phyloP scores from a whole-genome alignment of 2,329 filamentous ascomycete species.

The Nigrograna mackinnonii region DNA sequence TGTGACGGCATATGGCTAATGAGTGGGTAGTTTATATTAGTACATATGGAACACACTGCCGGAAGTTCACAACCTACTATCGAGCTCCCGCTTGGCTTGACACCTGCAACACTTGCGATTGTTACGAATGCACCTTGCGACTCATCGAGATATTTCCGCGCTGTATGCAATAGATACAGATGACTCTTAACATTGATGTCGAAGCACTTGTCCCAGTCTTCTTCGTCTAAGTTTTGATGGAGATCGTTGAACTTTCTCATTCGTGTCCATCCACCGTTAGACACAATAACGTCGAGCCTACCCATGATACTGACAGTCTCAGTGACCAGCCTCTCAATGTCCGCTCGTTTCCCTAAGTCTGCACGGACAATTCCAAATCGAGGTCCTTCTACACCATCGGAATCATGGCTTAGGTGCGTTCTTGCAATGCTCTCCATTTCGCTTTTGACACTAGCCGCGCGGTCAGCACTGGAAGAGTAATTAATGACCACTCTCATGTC shows the following conservation, averaged over 20 bases:
- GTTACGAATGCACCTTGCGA: constrained; percentile 63
- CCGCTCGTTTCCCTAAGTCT: constrained; percentile 8
- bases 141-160: constrained; percentile 57
- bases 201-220: constrained; percentile 66
- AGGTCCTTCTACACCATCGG: too few species aligned
- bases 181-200: constrained; percentile 57
- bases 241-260: constrained; percentile 58
- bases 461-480: background rate
- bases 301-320: constrained; percentile 44
- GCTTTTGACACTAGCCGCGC: background rate
- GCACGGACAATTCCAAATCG: constrained; percentile 11
- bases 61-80: constrained; percentile 46
- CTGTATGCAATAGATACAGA: constrained; percentile 53
- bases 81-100: constrained; percentile 57
- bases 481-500: background rate
- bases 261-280: constrained; percentile 60
- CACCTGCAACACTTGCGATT: constrained; percentile 63
- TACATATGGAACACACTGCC: too few species aligned
- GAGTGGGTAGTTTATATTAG: constrained; percentile 43
- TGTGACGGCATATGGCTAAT: constrained; percentile 71
- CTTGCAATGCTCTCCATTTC: background rate
- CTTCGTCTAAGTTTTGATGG: constrained; percentile 56
- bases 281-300: constrained; percentile 45
- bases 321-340: constrained; percentile 35
- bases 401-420: too few species aligned